Evolutionary conservation across 2,329 filamentous ascomycete genomes (phyloP).

Genomic region (Xylariaceae sp.): DNA sequence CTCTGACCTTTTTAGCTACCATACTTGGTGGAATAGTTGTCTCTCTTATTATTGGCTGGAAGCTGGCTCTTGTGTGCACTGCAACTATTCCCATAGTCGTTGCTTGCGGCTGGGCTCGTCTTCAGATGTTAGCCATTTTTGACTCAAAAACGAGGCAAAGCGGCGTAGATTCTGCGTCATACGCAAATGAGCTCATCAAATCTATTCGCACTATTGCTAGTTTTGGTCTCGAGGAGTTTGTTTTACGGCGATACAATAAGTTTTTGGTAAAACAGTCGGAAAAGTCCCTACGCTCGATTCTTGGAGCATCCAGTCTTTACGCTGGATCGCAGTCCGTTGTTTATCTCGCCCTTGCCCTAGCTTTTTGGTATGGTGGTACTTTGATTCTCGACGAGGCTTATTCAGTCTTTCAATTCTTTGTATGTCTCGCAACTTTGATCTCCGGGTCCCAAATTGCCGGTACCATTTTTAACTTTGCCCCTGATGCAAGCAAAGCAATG

Average conservation of each 20-base stretch:
- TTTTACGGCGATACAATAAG: conserved; percentile 42
- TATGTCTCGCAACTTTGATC: conserved; percentile 11
- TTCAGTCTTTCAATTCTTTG: conserved; percentile 5
- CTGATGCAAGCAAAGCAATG: neutral
- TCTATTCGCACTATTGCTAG: conserved; percentile 53
- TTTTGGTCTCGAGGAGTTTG: conserved; percentile 45
- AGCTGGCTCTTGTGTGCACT: conserved; percentile 50
- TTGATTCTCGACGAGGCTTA: neutral
- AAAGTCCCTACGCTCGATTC: conserved; percentile 9
- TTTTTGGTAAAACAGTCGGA: conserved; percentile 37
- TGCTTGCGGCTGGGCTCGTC: conserved; percentile 47
- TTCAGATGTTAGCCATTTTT: conserved; percentile 50
- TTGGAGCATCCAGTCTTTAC: conserved; percentile 36
- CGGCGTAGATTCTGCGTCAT: conserved; percentile 48
- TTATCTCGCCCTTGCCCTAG: conserved; percentile 43
- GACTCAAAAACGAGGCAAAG: conserved; percentile 44
- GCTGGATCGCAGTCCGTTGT: conserved; percentile 39
- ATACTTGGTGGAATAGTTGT: conserved; percentile 48
- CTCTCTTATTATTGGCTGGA: conserved; percentile 51
- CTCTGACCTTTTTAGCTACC: conserved; percentile 49
- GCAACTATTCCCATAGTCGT: conserved; percentile 50
- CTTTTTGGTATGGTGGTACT: conserved; percentile 43
- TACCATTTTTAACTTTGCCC: conserved; percentile 8
- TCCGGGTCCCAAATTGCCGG: conserved; percentile 8
- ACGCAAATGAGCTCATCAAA: conserved; percentile 53